Evolutionary conservation across 2,329 filamentous ascomycete species (phyloP), one percentile per base, ranked within the genome.

Genomic region (Aspergillus sp.): DNA sequence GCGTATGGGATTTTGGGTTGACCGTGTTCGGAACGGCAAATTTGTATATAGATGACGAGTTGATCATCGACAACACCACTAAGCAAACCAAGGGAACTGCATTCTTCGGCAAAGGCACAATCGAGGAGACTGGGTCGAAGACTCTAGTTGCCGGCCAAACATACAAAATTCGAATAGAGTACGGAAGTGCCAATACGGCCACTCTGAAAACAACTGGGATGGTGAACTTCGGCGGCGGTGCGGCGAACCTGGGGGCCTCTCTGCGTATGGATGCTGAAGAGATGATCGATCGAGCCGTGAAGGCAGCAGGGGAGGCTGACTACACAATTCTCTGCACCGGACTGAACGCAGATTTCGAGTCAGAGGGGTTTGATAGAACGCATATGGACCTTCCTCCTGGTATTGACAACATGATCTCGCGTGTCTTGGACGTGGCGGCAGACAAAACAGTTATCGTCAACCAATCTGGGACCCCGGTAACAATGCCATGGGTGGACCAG

Each of bases 271-370:
- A 50, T 12, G 48, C 61, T 13, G 50, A 55, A 15, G 48, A 48
- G 8, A 55, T 57, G 36, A 56, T 61, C 17, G 18, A 53, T 22
- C 43, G 57, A 34, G 89, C 90, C 1, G 86, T 87, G 0, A 78
- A 81, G 32, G 77, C 89, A 9, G 90, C 90, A 18, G 83, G 80
- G 68, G 81, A 83, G 36, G 86, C 86, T 2, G 90, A 93, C 59
- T 87, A 91, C 66, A 89, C 91, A 43, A 81, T 93, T 60, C 77
- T 93, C 43, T 87, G 89, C 66, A 86, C 85, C 1, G 90, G 90
- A 3, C 68, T 73, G 41, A 76, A 66, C 58, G 74, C 63, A 8
- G 55, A 63, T 24, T 92, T 89, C 88, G 89, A 92, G 72, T 66
- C 66, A 1, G 74, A 76, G 59, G 65, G 65, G 12, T 66, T 66